A percentile compares a stretch with the other conserved stretches of the same genome.
phyloP scores from a whole-genome alignment of 1,284 basidiomycete species.

The Agaricales sp. region DNA sequence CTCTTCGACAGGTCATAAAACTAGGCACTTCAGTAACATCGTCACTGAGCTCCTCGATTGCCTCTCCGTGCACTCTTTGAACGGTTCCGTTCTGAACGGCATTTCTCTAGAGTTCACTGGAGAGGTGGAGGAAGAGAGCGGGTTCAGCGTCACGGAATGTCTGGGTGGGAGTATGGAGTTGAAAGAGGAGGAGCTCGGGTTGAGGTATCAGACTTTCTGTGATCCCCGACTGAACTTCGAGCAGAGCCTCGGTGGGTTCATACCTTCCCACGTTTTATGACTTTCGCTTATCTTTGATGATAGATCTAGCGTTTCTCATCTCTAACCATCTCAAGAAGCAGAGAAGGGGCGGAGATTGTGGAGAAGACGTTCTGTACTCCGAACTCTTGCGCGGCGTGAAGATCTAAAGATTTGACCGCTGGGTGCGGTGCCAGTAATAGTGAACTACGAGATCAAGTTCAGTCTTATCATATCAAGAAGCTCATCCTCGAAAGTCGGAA shows the following conservation, averaged over 20 bases:
- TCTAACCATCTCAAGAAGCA: conserved; percentile 72
- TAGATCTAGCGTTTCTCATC: conserved; percentile 72
- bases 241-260: conserved; percentile 58
- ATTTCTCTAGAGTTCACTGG: conserved; percentile 96
- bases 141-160: conserved; percentile 86
- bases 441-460: no score
- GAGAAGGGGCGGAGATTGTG: conserved; percentile 25
- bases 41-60: conserved; percentile 81
- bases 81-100: conserved; percentile 77
- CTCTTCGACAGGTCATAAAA: conserved; percentile 72
- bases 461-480: no score
- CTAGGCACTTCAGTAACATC: conserved; percentile 86
- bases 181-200: conserved; percentile 57
- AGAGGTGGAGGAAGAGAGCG: conserved; percentile 78
- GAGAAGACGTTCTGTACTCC: no score
- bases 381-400: no score
- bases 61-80: conserved; percentile 69
- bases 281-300: conserved; percentile 1
- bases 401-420: no score
- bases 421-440: no score
- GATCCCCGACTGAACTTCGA: conserved; percentile 79
- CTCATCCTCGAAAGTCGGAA: no score
- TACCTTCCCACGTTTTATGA: not conserved
- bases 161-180: conserved; percentile 78
- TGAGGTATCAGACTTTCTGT: conserved; percentile 77